Base-by-base conservation (phyloP, 2,329 filamentous ascomycete genomes). In the Talaromyces verruculosus region DNA sequence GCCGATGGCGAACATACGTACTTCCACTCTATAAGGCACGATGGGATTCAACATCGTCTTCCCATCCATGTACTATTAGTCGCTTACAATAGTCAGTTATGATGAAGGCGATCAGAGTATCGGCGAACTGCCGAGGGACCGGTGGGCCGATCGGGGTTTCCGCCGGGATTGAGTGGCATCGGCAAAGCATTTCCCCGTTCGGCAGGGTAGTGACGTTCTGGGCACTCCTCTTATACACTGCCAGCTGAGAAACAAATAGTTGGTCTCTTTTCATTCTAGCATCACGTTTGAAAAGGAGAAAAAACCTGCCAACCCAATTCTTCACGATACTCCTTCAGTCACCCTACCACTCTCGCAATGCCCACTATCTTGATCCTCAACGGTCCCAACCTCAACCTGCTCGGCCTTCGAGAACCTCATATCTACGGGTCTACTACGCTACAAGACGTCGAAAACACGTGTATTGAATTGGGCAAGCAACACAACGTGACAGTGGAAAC, bases 311-410 rank as follows among this genome's bases (percentile, higher is more conserved):
- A 30, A 28, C 2, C 37, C 51, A 35, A 35, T 35, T 35, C 17
- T 55, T 22, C 53, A 37, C 10, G 33, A 15, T 33, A 22, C 10
- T 10, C n/a, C 11, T 57, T 25, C 11, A 22, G n/a, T 8, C 15
- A 33, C 15, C 8, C 17, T 35, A 35, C 51, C 28, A 35, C 33
- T 25, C n/a, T 39, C n/a, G 37, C 47, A 19, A 67, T 67, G 65
- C 62, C 65, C 2, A 74, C 75, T 59, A 87, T 92, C 73, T 87
- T 92, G 71, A 83, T 92, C 69, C 87, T 93, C 81, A 92, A 92
- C 77, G 90, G 91, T n/a, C 90, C 90, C 37, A 93, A 93, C 76
- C 88, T 93, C 71, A 93, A 93, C 79, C 88, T 93, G 60, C 85
- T 93, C 35, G 91, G 91, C 41, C 89, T 86, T 13, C 84, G 91